Evolutionary conservation across 1,284 basidiomycete genomes (phyloP), one percentile per base, ranked within the genome.

Genomic region (Retiboletus flavoniger): DNA sequence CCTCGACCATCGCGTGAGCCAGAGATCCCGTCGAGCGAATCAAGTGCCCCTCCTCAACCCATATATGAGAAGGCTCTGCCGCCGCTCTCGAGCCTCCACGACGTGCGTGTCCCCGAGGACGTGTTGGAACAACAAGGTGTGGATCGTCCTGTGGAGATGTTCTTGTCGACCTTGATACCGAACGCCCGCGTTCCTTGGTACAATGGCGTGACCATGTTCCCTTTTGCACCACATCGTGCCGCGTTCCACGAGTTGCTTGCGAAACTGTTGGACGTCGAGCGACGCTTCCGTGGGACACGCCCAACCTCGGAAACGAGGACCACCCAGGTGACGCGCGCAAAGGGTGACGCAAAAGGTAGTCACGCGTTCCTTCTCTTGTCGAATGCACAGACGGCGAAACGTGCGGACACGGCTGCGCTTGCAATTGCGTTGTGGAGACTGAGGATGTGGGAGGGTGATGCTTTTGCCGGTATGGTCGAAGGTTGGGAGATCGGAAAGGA

Each of bases 401-500:
- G 81, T 40, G 84, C 77, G 0, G 89, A 91, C 62, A 73, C 78
- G 5, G 82, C 79, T 3, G 77, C 83, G 6, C 70, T 87, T 11
- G 84, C 83, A 0, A 78, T 86, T 46, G 87, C 89, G 1, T 63
- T 91, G 19, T 91, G 89, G 89, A 80, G 89, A 56, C 55, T 90
- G 44, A 75, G 84, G 54, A 82, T 91, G 80, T 91, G 85, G 78
- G 84, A 89, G 61, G 79, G 81, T 3, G 74, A 69, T 24, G 65
- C 68, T 1, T 79, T 72, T 58, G 55, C 58, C 17, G 47, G 42
- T 32, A 10, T 32, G 16, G 45, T 11, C 10, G 21, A 55, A 29
- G 54, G 64, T 17, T 78, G 75, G 75, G 70, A 72, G 49, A 52
- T 63, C 8, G 61, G 54, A 21, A 60, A 59, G 28, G 61, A 61